A percentile compares a stretch with the other conserved stretches of the same genome.
Conservation (phyloP, 2,329 filamentous ascomycete species). For the Monosporascus cannonballus region DNA sequence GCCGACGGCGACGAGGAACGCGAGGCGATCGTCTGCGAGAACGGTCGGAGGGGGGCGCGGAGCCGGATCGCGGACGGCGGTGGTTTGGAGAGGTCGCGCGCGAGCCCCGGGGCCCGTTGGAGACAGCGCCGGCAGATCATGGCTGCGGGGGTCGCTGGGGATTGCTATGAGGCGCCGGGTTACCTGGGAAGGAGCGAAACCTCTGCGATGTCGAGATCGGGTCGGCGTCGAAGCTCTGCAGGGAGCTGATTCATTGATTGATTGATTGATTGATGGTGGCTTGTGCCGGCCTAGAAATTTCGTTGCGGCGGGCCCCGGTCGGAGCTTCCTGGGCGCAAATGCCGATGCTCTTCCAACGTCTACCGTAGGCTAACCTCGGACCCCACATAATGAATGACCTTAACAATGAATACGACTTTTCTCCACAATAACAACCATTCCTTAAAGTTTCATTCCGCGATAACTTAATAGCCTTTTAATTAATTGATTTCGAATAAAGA, state of each 20-base stretch:
- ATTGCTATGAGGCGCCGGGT: not conserved
- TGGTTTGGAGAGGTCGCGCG: conserved; percentile 11
- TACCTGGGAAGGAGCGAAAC: not conserved
- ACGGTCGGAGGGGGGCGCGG: conserved; percentile 25
- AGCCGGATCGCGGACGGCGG: conserved; percentile 9
- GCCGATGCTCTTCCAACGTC: conserved; percentile 8
- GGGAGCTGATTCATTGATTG: conserved; percentile 1
- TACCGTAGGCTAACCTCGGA: too few relatives aligned
- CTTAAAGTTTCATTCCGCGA: too few relatives aligned
- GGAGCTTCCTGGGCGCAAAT: conserved; percentile 20
- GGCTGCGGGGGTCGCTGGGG: conserved; percentile 2
- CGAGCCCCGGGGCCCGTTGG: conserved; percentile 34
- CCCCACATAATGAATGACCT: too few relatives aligned
- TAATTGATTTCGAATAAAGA: too few relatives aligned
- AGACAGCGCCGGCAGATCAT: conserved; percentile 46
- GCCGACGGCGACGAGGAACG: conserved; percentile 29
- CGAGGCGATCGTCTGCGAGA: conserved; percentile 32
- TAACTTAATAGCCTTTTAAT: too few relatives aligned
- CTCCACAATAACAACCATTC: too few relatives aligned
- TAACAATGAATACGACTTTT: too few relatives aligned
- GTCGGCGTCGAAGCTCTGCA: conserved; percentile 1
- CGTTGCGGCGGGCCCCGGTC: conserved; percentile 14
- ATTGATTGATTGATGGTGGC: conserved; percentile 1
- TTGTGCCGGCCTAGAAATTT: conserved; percentile 24
- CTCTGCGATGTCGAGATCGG: not conserved